phyloP scores from a whole-genome alignment of 139 green algal species.

The Chlorokybus atmophyticus region DNA sequence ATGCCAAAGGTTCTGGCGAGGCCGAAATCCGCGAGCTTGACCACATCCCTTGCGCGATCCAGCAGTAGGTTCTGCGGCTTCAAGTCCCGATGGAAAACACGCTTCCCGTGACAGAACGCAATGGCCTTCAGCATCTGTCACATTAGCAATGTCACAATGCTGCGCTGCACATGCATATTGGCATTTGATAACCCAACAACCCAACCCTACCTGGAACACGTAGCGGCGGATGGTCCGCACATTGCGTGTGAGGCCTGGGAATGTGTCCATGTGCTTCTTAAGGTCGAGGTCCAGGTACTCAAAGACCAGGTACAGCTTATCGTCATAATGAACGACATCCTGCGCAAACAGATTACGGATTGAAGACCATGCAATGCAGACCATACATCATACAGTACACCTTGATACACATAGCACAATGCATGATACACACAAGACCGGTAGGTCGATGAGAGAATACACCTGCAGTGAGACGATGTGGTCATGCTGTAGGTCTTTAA shows the following conservation, averaged over 20 bases:
- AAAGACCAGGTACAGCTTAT: conserved; percentile 89
- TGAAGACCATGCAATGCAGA: not conserved
- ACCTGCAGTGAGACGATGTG: not conserved
- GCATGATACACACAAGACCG: not conserved
- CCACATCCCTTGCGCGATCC: conserved; percentile 52
- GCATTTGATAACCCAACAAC: too few species aligned
- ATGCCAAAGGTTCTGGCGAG: conserved; percentile 89
- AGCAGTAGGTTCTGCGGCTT: conserved; percentile 98
- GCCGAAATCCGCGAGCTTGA: conserved; percentile 98
- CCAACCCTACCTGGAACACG: too few species aligned
- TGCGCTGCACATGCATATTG: too few species aligned
- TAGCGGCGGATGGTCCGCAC: conserved; percentile 50
- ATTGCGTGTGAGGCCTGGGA: conserved; percentile 38
- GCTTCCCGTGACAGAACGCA: conserved; percentile 74
- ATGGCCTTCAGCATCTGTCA: conserved; percentile 90
- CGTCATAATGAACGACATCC: conserved; percentile 78
- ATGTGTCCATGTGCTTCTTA: conserved; percentile 89
- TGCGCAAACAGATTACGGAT: conserved; percentile 13
- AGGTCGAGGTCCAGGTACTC: conserved; percentile 95
- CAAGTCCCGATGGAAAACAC: conserved; percentile 86
- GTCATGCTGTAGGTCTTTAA: conserved; percentile 63
- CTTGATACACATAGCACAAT: not conserved
- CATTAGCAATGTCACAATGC: too few species aligned
- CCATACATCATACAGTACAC: not conserved
- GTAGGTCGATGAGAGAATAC: not conserved